Base-by-base conservation (phyloP, 2,329 filamentous ascomycete genomes). In the Aspergillus brunneoviolaceus region DNA sequence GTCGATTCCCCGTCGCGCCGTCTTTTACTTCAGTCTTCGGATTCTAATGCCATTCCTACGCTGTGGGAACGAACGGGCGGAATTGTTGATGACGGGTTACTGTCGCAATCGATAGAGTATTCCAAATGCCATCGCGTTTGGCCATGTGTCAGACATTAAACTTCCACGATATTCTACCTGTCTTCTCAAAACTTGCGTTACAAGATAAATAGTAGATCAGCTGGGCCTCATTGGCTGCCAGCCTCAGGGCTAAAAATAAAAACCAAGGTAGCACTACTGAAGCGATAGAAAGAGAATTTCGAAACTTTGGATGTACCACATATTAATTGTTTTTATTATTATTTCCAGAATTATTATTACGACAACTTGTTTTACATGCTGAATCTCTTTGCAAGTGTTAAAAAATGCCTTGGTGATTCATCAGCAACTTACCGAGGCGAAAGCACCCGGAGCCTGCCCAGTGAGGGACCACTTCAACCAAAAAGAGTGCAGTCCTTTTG, bases 201-300 rank as follows among this genome's bases (percentile, higher is more conserved):
- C 63, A 65, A 59, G 39, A 61, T 47, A 51, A 57, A 50, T 53
- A 65, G 65, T 67, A 67, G 65, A 67, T 67, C 64, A 63, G 55
- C 48, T n/a, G 49, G 11, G 27, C 53, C 60, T 57, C 51, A 67
- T 67, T 67, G 65, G 65, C 51, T 49, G 33, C 4, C 9, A n/a
- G 33, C 6, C 21, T 25, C 14, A 16, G 14, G 35, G 52, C 64
- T 67, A 67, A 65, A 67, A 66, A 67, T 67, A 67, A 67, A 64
- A 55, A 60, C 58, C 49, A 49, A 45, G 39, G 39, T 45, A 45
- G 16, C 39, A 45, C 39, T 45, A 45, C 39, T 45, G 39, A 45
- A n/a, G 14, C 19, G 45, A 27, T 21, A 11, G 45, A 39, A 39
- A 55, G 52, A 45, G 39, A 29, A 27, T 14, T 51, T 39, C 27